Base-by-base conservation (phyloP, 2,329 filamentous ascomycete species). In the Arachnopeziza araneosa region DNA sequence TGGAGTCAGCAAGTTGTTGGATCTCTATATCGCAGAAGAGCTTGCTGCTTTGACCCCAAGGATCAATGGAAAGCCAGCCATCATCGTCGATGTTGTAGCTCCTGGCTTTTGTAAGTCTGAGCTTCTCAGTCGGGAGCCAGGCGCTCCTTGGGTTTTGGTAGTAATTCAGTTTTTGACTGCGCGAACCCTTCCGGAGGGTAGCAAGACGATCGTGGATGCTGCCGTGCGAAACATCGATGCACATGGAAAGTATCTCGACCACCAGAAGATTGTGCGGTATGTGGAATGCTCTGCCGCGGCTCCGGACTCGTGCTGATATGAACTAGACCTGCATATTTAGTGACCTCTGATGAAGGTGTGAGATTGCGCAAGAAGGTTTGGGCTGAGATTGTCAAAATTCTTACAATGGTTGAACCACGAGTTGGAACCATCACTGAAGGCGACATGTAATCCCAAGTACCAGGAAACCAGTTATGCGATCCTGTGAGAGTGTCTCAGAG, bases 101-200 rank as follows among this genome's bases (percentile, higher is more conserved):
- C 71, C 71, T 1, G 70, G 70, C 9, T 61, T 70, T 48, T 72
- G 69, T 60, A 66, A 62, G 32, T 71, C 68, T 0, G 69, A 68
- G 2, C 60, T 73, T 17, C 24, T 63, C 24, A 58, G n/a, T 2
- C 48, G 52, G 44, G 59, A 61, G 44, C 19, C 56, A 24, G 52
- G 55, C 3, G 50, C 32, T 30, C 56, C 59, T 22, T 50, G 9
- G n/a, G 32, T 56, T 8, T 50, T 64, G 53, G 22, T 52, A 24
- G 50, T 54, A 7, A 14, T 64, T 44, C 56, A 58, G 48, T 26
- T n/a, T 24, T 22, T 60, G 22, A 51, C 66, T 22, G 67, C 60
- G 2, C 64, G 66, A 26, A 66, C 60, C 0, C 52, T 65, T 12
- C 64, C 66, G 53, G 65, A 63, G 12, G 69, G 68, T 17, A 66